Evolutionary conservation across 2,329 filamentous ascomycete genomes (phyloP).

Genomic region (Clarireedia homoeocarpa): DNA sequence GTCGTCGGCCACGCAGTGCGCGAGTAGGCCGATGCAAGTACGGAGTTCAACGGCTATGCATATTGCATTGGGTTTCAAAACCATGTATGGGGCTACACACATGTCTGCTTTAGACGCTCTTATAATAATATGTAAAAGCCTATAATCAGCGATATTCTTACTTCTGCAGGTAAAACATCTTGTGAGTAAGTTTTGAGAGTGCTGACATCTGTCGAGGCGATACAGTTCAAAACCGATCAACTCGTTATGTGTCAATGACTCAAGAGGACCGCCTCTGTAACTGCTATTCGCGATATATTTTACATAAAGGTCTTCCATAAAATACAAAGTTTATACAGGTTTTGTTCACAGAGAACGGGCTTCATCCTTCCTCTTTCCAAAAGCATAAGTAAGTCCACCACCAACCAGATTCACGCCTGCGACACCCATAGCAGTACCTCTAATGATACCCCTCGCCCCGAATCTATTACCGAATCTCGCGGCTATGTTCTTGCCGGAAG

Average conservation of each 20-base stretch:
- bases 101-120: not conserved
- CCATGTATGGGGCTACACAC: not conserved
- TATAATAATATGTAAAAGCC: conserved; percentile 5
- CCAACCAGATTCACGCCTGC: conserved; percentile 43
- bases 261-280: too few relatives aligned
- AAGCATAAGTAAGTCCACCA: conserved; percentile 43
- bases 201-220: too few relatives aligned
- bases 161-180: too few relatives aligned
- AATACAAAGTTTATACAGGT: not conserved
- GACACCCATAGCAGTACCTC: conserved; percentile 43
- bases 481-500: conserved; percentile 15
- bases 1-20: conserved; percentile 24
- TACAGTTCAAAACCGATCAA: too few relatives aligned
- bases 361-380: conserved; percentile 33
- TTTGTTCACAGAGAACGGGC: conserved; percentile 1
- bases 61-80: conserved; percentile 9
- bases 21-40: conserved; percentile 13
- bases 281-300: not conserved
- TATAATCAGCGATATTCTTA: not conserved
- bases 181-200: too few relatives aligned
- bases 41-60: conserved; percentile 12
- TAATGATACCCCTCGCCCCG: conserved; percentile 41
- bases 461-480: conserved; percentile 39
- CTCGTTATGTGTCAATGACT: too few relatives aligned
- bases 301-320: not conserved